A percentile compares a stretch with the other conserved stretches of the same genome.
These are phyloP conservation scores for Hypomyces perniciosus DNA, from an alignment of 2,329 filamentous ascomycete species.

Conservation along the genomic window DNA sequence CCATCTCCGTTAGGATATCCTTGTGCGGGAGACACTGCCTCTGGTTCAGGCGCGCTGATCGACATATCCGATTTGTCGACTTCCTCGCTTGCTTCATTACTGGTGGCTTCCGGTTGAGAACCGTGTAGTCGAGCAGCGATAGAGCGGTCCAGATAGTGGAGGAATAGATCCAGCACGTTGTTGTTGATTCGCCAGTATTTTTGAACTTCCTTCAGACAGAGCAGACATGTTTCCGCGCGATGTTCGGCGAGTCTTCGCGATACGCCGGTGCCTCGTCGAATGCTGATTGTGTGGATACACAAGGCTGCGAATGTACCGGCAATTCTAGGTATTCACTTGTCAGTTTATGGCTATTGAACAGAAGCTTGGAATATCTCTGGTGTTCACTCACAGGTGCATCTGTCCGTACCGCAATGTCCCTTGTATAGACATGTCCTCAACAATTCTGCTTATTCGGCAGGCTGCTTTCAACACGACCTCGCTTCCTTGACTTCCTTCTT, in stretches of 20 bases:
- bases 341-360: background rate
- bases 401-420: slow-evolving; percentile 30
- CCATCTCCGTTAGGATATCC: background rate
- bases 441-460: slow-evolving; percentile 30
- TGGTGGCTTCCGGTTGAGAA: slow-evolving; percentile 11
- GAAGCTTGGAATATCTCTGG: background rate
- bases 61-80: slow-evolving; percentile 3
- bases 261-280: slow-evolving; percentile 28
- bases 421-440: slow-evolving; percentile 32
- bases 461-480: slow-evolving; percentile 28
- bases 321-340: slow-evolving; percentile 19
- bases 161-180: slow-evolving; percentile 32
- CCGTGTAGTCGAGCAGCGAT: slow-evolving; percentile 30
- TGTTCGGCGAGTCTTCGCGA: slow-evolving; percentile 31
- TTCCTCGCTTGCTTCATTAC: slow-evolving; percentile 2
- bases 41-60: background rate
- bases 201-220: slow-evolving; percentile 32
- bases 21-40: background rate
- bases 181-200: slow-evolving; percentile 38
- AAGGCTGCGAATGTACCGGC: slow-evolving; percentile 33
- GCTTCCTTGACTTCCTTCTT: slow-evolving; percentile 22
- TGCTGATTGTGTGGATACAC: slow-evolving; percentile 33
- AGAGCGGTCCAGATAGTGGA: slow-evolving; percentile 33
- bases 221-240: slow-evolving; percentile 32
- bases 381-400: slow-evolving; percentile 29